Evolutionary conservation across 179 eudicot genomes (phyloP).

Genomic region (Silene vulgaris): DNA sequence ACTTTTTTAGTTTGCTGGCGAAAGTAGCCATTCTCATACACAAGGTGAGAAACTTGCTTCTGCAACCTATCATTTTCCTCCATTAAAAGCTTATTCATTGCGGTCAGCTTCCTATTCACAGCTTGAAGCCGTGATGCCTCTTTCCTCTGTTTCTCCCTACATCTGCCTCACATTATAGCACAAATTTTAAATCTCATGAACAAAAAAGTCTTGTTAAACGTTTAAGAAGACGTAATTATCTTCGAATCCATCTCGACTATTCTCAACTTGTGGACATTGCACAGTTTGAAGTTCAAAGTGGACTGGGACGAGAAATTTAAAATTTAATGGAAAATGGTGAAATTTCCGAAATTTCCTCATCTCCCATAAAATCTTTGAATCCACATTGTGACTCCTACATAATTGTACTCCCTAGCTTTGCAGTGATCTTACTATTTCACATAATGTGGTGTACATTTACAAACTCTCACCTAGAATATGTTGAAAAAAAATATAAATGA

Average conservation of each 20-base stretch:
- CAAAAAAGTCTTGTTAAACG: neutral
- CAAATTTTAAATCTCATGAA: conserved; percentile 2
- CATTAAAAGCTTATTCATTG: conserved; percentile 90
- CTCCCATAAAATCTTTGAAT: neutral
- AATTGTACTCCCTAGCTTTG: neutral
- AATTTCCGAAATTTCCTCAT: neutral
- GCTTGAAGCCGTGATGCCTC: conserved; percentile 85
- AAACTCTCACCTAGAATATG: no score
- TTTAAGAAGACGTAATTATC: neutral
- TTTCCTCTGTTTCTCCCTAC: conserved; percentile 90
- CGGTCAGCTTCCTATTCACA: conserved; percentile 85
- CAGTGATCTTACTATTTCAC: neutral
- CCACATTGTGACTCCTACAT: neutral
- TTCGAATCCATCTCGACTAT: neutral
- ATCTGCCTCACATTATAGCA: conserved; percentile 41
- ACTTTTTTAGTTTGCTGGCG: conserved; percentile 82
- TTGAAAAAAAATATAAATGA: no score
- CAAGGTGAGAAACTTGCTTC: conserved; percentile 83
- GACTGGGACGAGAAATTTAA: neutral
- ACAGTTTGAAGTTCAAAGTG: neutral
- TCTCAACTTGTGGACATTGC: conserved; percentile 2
- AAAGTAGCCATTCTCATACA: conserved; percentile 76
- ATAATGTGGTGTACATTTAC: neutral
- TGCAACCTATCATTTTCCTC: conserved; percentile 94
- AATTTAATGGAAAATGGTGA: neutral